phyloP scores from a whole-genome alignment of 352 stramenopile species.

The Stephanocyclus meneghinianus region DNA sequence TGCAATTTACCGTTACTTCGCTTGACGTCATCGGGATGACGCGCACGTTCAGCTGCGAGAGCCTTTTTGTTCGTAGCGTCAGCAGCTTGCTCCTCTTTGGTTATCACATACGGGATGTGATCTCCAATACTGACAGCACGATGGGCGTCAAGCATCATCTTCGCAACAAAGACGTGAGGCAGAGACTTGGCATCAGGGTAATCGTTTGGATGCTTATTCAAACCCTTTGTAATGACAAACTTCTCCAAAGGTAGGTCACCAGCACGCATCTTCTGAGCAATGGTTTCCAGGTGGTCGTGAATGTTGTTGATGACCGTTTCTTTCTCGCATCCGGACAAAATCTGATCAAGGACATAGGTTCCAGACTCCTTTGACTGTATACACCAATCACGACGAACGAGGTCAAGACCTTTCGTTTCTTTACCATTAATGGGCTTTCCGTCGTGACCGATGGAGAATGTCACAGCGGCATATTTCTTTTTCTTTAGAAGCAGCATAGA shows the following conservation, averaged over 20 bases:
- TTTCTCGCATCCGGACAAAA: conserved; percentile 94
- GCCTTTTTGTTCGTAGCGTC: conserved; percentile 47
- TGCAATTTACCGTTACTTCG: conserved; percentile 72
- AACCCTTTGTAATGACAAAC: conserved; percentile 99
- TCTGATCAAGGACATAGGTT: conserved; percentile 94
- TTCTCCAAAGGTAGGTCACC: conserved; percentile 93
- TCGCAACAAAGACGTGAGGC: conserved; percentile 96
- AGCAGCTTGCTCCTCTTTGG: conserved; percentile 88
- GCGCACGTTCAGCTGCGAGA: conserved; percentile 62
- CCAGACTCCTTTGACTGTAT: conserved; percentile 96
- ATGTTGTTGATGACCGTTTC: conserved; percentile 94
- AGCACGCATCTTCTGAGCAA: conserved; percentile 91
- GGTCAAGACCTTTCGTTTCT: conserved; percentile 97
- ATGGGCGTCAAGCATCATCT: conserved; percentile 91
- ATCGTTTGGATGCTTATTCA: conserved; percentile 98
- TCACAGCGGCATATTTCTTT: conserved; percentile 99
- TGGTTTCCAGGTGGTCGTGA: conserved; percentile 91
- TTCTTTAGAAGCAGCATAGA: conserved; percentile 99
- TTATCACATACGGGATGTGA: conserved; percentile 98
- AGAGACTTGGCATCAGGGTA: conserved; percentile 94
- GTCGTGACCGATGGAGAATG: conserved; percentile 86
- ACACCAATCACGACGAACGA: conserved; percentile 98
- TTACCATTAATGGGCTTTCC: conserved; percentile 87
- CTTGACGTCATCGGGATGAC: conserved; percentile 77
- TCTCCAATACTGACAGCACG: conserved; percentile 96